Evolutionary conservation across 2,329 filamentous ascomycete species (phyloP), one percentile per base, ranked within the genome.

Genomic region (Cercospora zeina): DNA sequence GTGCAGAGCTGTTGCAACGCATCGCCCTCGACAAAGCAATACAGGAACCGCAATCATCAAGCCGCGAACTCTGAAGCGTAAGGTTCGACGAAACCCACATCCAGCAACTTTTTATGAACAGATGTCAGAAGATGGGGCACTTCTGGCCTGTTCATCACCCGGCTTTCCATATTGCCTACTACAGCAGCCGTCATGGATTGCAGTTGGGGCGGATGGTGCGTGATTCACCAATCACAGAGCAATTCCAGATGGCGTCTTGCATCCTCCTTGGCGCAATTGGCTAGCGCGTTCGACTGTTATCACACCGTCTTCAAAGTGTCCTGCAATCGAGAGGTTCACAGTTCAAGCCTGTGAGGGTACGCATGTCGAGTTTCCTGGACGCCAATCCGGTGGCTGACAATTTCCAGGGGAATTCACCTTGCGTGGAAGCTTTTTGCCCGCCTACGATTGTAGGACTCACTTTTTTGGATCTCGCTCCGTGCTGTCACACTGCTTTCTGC

Each of bases 201-300:
- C 8, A 1, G 2, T 11, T 1, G 1, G 0, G 0, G 0, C 3
- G 21, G 7, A 6, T 6, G 24, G 6, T 27, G 6, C 24, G 33
- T 13, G 27, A 53, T 53, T 11, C n/a, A 53, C 49, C 14, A 53
- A 31, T 51, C 10, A 33, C 11, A 33, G 30, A 10, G 10, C 21
- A 11, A 30, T 50, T 3, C 3, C 4, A 13, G 3, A 49, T 49
- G 4, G 42, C 4, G 10, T 49, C 42, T 13, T 27, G 2, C 13
- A 53, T 53, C 49, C 30, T 53, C 49, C 49, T 33, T 53, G 49
- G 49, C 49, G 49, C 49, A 53, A 53, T 53, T 53, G 49, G 49
- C 49, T 53, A 53, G 49, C 49, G 49, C 49, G 49, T 53, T 53
- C 49, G 49, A 53, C 49, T 53, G 49, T 53, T 53, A 53, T 27